phyloP scores from a whole-genome alignment of 208 protist genomes.

The Herpetomonas muscarum region DNA sequence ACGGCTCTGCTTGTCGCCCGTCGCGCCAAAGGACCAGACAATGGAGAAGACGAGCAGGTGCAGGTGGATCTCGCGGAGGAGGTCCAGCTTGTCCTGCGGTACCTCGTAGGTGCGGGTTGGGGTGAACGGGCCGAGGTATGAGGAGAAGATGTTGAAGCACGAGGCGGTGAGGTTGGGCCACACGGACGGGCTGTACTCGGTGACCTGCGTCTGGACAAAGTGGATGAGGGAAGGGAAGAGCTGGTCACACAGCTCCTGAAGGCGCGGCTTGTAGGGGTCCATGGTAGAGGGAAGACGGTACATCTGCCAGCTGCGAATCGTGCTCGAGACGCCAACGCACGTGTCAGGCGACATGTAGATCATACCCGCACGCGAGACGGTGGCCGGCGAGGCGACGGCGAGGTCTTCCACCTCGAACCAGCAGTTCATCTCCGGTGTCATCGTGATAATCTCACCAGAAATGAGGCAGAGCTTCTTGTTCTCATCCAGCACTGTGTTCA shows the following conservation, averaged over 20 bases:
- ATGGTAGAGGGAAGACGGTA: slow-evolving; percentile 78
- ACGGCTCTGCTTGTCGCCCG: slow-evolving; percentile 87
- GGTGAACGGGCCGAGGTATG: slow-evolving; percentile 85
- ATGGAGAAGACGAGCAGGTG: slow-evolving; percentile 95
- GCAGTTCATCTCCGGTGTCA: slow-evolving; percentile 94
- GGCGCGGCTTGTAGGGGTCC: slow-evolving; percentile 77
- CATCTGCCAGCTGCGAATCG: slow-evolving; percentile 81
- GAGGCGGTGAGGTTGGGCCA: slow-evolving; percentile 93
- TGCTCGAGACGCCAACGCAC: slow-evolving; percentile 81
- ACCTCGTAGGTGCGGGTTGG: slow-evolving; percentile 78
- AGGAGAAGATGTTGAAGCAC: slow-evolving; percentile 93
- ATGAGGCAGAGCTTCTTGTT: slow-evolving; percentile 96
- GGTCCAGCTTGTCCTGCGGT: slow-evolving; percentile 72
- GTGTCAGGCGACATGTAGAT: slow-evolving; percentile 96
- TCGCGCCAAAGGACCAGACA: slow-evolving; percentile 97
- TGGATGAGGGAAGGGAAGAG: slow-evolving; percentile 88
- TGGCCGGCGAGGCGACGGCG: slow-evolving; percentile 96
- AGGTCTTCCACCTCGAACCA: slow-evolving; percentile 98
- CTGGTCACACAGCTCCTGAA: slow-evolving; percentile 85
- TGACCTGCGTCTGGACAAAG: slow-evolving; percentile 90
- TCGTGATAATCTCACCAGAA: slow-evolving; percentile 94
- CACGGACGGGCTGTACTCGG: slow-evolving; percentile 93
- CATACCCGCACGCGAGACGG: slow-evolving; percentile 98
- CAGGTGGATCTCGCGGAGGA: slow-evolving; percentile 77
- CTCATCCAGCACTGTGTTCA: slow-evolving; percentile 95